Conservation (phyloP, 345 rosid species). For the Hypericum androsaemum region DNA sequence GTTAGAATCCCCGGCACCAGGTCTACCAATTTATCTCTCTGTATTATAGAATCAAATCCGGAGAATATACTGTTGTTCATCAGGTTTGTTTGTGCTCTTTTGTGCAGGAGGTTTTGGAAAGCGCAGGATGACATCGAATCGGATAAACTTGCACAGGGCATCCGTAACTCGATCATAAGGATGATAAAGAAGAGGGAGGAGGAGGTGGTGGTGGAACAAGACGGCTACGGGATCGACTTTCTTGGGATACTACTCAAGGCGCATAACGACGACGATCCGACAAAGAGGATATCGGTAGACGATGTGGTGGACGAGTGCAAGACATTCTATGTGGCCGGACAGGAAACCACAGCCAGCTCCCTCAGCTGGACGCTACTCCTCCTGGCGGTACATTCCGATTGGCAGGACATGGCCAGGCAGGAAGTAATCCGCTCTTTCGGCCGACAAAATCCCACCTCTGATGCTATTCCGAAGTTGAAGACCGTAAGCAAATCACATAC, state of each 20-base stretch:
- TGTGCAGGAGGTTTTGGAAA: background rate
- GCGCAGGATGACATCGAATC: background rate
- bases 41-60: background rate
- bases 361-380: background rate
- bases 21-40: background rate
- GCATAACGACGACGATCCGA: background rate
- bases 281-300: background rate
- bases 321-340: background rate
- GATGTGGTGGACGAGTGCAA: slow-evolving; percentile 2
- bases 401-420: slow-evolving; percentile 1
- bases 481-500: background rate
- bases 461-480: background rate
- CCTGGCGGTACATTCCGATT: background rate
- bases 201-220: background rate
- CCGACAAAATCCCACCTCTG: background rate
- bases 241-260: background rate
- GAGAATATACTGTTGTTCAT: background rate
- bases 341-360: background rate
- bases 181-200: background rate
- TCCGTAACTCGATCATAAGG: background rate
- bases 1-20: background rate
- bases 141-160: background rate
- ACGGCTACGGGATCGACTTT: background rate
- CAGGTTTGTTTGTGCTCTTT: background rate
- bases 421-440: background rate